Conservation (phyloP, 108 stramenopile species). For the Cyclotella atomus region DNA sequence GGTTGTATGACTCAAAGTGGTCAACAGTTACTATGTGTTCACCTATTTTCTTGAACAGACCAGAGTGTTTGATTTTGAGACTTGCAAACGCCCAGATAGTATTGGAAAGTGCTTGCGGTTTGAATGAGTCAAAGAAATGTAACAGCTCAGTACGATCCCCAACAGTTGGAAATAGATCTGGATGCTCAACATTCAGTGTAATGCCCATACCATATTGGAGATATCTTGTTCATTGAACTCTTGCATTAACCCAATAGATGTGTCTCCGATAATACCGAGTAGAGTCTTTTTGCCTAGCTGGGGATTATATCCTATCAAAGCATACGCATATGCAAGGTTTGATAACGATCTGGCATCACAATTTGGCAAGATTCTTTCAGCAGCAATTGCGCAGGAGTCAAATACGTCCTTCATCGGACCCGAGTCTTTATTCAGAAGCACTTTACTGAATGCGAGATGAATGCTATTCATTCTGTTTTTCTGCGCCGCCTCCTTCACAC, state of each 20-base stretch:
- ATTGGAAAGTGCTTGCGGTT: conserved; percentile 4
- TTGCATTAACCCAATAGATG: not conserved
- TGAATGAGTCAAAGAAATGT: not conserved
- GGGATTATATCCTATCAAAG: conserved; percentile 1
- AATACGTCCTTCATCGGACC: no score
- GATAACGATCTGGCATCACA: not conserved
- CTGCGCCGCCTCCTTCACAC: not conserved
- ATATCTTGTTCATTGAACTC: not conserved
- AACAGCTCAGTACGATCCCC: not conserved
- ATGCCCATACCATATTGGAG: conserved; percentile 9
- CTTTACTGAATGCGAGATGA: not conserved
- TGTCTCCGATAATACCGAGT: not conserved
- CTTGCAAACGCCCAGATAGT: conserved; percentile 8
- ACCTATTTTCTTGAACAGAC: conserved; percentile 15
- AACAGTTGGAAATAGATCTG: not conserved
- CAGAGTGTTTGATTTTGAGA: not conserved
- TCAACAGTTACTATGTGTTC: not conserved
- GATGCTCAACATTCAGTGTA: not conserved
- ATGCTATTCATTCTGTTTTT: not conserved
- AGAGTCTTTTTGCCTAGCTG: not conserved
- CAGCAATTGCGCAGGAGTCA: not conserved
- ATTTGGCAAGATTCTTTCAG: not conserved
- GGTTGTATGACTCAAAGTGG: not conserved
- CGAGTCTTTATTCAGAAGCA: not conserved
- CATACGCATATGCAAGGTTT: conserved; percentile 4